Percentiles rank a stretch among this genome's conserved stretches.
phyloP scores from a whole-genome alignment of 73 alveolate genomes.

The Breviolum minutum region DNA sequence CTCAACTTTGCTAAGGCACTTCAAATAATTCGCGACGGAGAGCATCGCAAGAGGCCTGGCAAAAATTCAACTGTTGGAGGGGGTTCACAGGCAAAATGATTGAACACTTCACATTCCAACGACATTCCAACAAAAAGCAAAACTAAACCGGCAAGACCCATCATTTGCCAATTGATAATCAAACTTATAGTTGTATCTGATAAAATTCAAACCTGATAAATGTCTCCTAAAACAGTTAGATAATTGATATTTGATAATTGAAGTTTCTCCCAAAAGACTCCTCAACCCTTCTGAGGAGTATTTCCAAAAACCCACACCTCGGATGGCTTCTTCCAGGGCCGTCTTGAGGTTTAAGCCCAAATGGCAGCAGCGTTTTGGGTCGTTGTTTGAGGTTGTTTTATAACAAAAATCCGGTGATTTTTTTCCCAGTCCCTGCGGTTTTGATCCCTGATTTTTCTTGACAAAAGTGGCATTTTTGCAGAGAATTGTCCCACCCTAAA shows the following conservation, averaged over 20 bases:
- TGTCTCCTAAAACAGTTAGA: no score
- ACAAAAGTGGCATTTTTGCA: no score
- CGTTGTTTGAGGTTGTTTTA: no score
- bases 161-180: no score
- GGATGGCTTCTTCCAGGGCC: constrained; percentile 73
- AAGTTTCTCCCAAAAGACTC: no score
- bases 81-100: no score
- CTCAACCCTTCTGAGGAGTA: neutral
- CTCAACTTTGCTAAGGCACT: constrained; percentile 5
- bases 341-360: neutral
- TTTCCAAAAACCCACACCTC: neutral
- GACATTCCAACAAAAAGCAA: neutral
- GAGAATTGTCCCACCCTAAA: no score
- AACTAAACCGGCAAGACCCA: neutral
- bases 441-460: no score
- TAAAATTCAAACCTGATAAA: neutral
- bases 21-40: constrained; percentile 91
- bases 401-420: no score
- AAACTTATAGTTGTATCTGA: neutral
- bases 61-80: neutral
- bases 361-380: constrained; percentile 1
- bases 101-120: no score
- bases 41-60: constrained; percentile 88
- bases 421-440: no score
- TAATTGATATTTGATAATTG: no score